Evolutionary conservation across 805 yeast species (phyloP).

Genomic region (Yamadazyma philogaea): DNA sequence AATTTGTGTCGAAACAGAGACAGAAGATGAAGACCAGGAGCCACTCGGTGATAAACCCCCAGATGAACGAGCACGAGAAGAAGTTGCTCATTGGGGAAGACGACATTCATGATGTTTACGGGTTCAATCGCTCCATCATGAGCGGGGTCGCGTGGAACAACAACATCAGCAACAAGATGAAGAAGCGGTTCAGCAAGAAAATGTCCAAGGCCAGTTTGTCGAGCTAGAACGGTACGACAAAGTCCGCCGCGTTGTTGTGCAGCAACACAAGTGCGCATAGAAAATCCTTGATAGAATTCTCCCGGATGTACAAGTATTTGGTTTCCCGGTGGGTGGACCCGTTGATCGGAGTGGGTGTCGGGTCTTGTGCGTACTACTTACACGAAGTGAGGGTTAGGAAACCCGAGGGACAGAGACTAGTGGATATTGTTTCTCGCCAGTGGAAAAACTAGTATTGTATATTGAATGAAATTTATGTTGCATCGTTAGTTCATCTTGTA

Average conservation of each 20-base stretch:
- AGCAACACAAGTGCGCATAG: not conserved
- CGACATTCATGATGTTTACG: constrained; percentile 43
- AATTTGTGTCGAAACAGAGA: constrained; percentile 69
- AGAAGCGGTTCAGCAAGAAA: constrained; percentile 28
- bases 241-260: not conserved
- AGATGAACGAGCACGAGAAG: constrained; percentile 40
- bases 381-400: constrained; percentile 60
- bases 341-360: constrained; percentile 58
- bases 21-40: constrained; percentile 31
- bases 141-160: constrained; percentile 65
- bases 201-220: constrained; percentile 8
- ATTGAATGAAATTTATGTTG: constrained; percentile 7
- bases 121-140: constrained; percentile 43
- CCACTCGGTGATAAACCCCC: constrained; percentile 27
- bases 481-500: not conserved
- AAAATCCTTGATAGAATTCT: not conserved
- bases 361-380: constrained; percentile 59
- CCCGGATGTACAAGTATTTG: constrained; percentile 44
- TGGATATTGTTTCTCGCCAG: constrained; percentile 41
- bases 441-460: constrained; percentile 1
- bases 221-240: not conserved
- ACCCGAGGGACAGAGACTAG: constrained; percentile 56
- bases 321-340: constrained; percentile 61
- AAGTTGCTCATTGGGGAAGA: constrained; percentile 24
- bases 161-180: constrained; percentile 54